phyloP scores from a whole-genome alignment of 352 stramenopile genomes.

The Aphanomyces euteiches region DNA sequence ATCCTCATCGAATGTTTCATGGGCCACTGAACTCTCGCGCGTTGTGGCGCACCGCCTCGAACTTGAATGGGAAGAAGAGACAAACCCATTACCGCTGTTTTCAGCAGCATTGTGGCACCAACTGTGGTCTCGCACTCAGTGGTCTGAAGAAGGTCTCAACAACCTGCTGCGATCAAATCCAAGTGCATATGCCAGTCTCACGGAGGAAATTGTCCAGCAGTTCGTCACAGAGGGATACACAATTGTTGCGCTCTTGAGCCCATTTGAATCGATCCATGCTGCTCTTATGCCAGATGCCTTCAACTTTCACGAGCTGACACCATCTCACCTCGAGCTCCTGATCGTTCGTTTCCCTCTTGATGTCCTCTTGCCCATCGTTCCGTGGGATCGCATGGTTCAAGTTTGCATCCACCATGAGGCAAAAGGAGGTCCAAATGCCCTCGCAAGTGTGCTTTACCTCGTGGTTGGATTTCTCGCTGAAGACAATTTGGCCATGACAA shows the following conservation, averaged over 20 bases:
- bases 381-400: slow-evolving; percentile 9
- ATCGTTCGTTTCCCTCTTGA: neutral
- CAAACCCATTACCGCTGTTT: too few species aligned
- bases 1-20: neutral
- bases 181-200: slow-evolving; percentile 1
- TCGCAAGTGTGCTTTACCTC: neutral
- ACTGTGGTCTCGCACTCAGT: neutral
- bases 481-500: neutral
- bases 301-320: neutral
- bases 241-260: slow-evolving; percentile 4
- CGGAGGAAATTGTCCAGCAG: neutral
- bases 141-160: neutral
- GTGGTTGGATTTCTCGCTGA: neutral
- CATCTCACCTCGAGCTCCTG: neutral
- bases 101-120: neutral
- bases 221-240: neutral
- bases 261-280: neutral
- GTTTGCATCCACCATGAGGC: neutral
- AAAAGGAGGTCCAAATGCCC: neutral
- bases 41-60: neutral
- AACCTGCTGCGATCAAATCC: neutral
- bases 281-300: neutral
- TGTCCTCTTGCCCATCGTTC: neutral
- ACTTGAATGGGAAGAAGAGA: neutral
- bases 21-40: neutral